Evolutionary conservation across 805 yeast species (phyloP), one percentile per base, ranked within the genome.

Genomic region (Saccharomyces jurei): DNA sequence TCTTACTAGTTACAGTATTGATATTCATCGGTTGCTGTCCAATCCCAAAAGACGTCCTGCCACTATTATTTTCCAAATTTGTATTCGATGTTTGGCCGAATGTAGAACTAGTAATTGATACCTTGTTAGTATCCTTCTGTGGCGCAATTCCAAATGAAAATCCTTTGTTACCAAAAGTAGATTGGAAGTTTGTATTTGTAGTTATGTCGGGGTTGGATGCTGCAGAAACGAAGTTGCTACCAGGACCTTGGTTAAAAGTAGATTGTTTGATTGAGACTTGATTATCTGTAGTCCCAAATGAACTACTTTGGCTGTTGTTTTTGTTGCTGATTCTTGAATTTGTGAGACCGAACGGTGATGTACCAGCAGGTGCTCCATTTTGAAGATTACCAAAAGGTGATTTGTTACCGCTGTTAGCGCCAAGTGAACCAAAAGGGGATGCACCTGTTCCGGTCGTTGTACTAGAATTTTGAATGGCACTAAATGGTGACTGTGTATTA

Each of bases 381-480:
- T 53, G 54, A 17, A 26, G 21, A 29, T 48, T 52, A 25, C 59
- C 57, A 48, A 58, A 58, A 31, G 56, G 55, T 4, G 61, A 53
- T 28, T 52, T 31, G 31, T 44, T 54, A 22, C 52, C 27, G 11
- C 41, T 25, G 10, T 25, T 25, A 41, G 36, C n/a, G 2, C 44
- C 30, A 6, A 31, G 13, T 13, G 48, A 21, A 21, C 55, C 55
- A 50, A 55, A 55, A 48, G 57, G 51, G 36, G 58, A 52, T 30
- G 64, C 54, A 13, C 50, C 50, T 27, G 50, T 41, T n/a, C 28
- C 36, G 9, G 21, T 44, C 36, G 17, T 41, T 26, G 47, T 14
- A 27, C 30, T 30, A 21, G 49, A 5, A 11, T 64, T 53, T 27
- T 60, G 63, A 32, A 58, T 49, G 13, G 63, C 46, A n/a, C 61